Evolutionary conservation across 148 eudicot species (phyloP).

Genomic region (Diospyros lotus): DNA sequence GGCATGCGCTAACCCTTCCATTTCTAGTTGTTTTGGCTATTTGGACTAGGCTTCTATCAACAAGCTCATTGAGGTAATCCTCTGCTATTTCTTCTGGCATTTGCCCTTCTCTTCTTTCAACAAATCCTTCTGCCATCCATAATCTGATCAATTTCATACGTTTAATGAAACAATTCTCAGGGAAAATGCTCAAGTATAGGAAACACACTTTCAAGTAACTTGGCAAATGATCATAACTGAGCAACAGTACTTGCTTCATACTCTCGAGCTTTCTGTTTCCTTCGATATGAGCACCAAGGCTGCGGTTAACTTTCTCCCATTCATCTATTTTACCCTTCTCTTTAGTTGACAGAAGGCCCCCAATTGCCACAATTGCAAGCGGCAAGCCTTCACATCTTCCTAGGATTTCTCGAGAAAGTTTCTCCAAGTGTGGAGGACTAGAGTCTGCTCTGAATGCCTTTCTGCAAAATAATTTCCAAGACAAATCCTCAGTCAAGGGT

Average conservation of each 20-base stretch:
- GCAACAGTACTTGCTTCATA: neutral
- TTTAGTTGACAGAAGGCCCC: slow-evolving; percentile 7
- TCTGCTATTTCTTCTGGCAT: neutral
- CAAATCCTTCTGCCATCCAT: too few species aligned
- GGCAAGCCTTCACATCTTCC: too few species aligned
- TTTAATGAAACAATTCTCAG: neutral
- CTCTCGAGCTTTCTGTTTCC: neutral
- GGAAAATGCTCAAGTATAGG: neutral
- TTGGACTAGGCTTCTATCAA: neutral
- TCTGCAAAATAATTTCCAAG: too few species aligned
- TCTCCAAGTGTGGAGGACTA: slow-evolving; percentile 17
- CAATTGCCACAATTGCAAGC: neutral
- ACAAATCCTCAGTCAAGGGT: neutral
- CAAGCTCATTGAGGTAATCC: slow-evolving; percentile 9
- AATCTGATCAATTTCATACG: neutral
- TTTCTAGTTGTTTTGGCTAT: too few species aligned
- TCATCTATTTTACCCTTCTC: neutral
- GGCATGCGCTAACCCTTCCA: neutral
- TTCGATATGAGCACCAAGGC: neutral
- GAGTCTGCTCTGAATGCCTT: neutral
- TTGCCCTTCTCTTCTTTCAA: too few species aligned
- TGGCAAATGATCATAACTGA: too few species aligned
- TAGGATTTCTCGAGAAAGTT: neutral
- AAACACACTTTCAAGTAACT: neutral
- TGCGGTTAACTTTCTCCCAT: too few species aligned